Percentiles rank a stretch among this genome's conserved stretches.
Conservation (phyloP, 768 basidiomycete species). For the Psilocybe sp. region DNA sequence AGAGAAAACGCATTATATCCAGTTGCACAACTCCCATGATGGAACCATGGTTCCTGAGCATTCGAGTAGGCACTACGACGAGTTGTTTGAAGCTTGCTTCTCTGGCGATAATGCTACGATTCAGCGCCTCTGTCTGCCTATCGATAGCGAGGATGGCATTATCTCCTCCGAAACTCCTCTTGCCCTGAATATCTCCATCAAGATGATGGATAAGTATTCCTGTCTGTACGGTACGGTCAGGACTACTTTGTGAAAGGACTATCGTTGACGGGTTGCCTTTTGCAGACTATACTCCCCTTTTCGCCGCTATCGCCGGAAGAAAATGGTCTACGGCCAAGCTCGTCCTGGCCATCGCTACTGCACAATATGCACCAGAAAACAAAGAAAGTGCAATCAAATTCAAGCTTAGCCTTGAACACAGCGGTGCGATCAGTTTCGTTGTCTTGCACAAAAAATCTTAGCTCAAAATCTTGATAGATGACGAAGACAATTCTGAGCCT, state of each 20-base stretch:
- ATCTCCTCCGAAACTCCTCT: conserved; percentile 17
- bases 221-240: conserved; percentile 19
- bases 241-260: background rate
- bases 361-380: conserved; percentile 47
- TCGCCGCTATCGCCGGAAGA: conserved; percentile 44
- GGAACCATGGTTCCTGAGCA: conserved; percentile 29
- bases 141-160: conserved; percentile 17
- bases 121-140: conserved; percentile 50
- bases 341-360: conserved; percentile 52
- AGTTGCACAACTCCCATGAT: conserved; percentile 14
- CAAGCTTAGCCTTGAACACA: conserved; percentile 30
- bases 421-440: conserved; percentile 16
- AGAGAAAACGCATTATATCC: background rate
- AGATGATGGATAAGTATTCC: conserved; percentile 18
- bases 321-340: conserved; percentile 59
- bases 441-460: background rate
- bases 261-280: background rate
- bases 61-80: conserved; percentile 41
- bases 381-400: conserved; percentile 31
- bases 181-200: conserved; percentile 45
- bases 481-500: conserved; percentile 38
- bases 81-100: conserved; percentile 56
- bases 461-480: conserved; percentile 36
- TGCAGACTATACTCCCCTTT: conserved; percentile 49
- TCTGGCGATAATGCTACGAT: conserved; percentile 49